Conservation (phyloP, 768 basidiomycete species). For the Mycena alexandri region DNA sequence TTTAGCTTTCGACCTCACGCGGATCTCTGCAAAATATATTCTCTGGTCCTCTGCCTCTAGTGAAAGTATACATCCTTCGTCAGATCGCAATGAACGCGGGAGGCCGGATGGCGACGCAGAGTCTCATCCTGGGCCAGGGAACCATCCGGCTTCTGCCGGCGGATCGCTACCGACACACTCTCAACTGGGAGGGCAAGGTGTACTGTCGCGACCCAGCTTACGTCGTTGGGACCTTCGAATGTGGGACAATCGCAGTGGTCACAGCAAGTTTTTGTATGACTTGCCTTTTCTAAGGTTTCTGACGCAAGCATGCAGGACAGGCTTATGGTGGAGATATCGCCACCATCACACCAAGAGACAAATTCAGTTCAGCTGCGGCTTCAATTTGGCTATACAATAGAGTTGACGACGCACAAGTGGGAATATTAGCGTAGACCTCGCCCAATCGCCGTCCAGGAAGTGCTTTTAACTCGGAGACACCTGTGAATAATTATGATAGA, state of each 20-base stretch:
- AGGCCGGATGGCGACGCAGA: conserved; percentile 1
- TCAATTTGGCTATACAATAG: too few relatives aligned
- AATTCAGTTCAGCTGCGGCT: too few relatives aligned
- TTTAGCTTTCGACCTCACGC: conserved; percentile 7
- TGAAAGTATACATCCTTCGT: conserved; percentile 12
- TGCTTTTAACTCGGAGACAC: too few relatives aligned
- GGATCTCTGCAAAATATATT: not conserved
- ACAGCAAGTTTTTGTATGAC: not conserved
- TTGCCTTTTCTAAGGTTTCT: too few relatives aligned
- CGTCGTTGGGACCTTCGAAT: conserved; percentile 22
- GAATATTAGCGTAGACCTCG: too few relatives aligned
- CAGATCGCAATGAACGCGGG: not conserved
- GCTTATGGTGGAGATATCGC: too few relatives aligned
- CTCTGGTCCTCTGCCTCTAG: not conserved
- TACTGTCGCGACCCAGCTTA: conserved; percentile 19
- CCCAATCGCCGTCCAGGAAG: too few relatives aligned
- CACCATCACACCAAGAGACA: too few relatives aligned
- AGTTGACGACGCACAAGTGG: too few relatives aligned
- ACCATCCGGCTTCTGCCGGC: not conserved
- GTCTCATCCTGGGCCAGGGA: conserved; percentile 14
- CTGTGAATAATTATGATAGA: too few relatives aligned
- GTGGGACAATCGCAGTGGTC: conserved; percentile 1
- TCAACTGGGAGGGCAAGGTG: conserved; percentile 24
- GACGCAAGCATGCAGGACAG: too few relatives aligned
- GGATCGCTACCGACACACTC: not conserved